A percentile compares a stretch with the other conserved stretches of the same genome.
phyloP scores from a whole-genome alignment of 495 filamentous ascomycete genomes.

The Aspergillus mulundensis region DNA sequence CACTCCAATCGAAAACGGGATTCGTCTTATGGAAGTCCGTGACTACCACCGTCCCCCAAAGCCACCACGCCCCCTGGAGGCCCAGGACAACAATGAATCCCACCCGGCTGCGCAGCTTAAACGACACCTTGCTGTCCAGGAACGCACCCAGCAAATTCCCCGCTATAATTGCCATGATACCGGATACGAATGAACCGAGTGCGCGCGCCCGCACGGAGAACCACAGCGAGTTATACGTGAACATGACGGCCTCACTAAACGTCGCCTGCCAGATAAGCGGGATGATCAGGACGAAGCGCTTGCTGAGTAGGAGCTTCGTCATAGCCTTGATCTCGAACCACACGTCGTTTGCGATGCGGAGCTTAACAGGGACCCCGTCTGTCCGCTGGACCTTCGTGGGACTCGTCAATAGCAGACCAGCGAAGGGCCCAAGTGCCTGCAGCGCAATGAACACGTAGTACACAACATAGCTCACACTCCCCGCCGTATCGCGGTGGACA shows the following conservation, averaged over 20 bases:
- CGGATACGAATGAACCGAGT: slow-evolving; percentile 58
- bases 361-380: slow-evolving; percentile 50
- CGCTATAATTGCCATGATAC: slow-evolving; percentile 52
- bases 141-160: slow-evolving; percentile 56
- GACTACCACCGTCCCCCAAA: slow-evolving; percentile 55
- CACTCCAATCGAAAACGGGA: slow-evolving; percentile 55
- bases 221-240: slow-evolving; percentile 57
- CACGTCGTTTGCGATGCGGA: slow-evolving; percentile 44
- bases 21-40: slow-evolving; percentile 47
- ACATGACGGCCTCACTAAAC: slow-evolving; percentile 59
- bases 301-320: slow-evolving; percentile 45
- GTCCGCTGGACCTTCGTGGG: slow-evolving; percentile 53
- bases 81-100: slow-evolving; percentile 43
- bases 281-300: slow-evolving; percentile 53
- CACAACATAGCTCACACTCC: slow-evolving; percentile 58
- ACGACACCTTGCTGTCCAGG: slow-evolving; percentile 48
- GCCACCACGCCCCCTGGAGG: slow-evolving; percentile 58
- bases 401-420: slow-evolving; percentile 49
- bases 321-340: slow-evolving; percentile 51
- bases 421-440: slow-evolving; percentile 53
- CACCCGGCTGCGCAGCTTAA: slow-evolving; percentile 45
- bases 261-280: slow-evolving; percentile 59
- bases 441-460: slow-evolving; percentile 60
- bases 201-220: slow-evolving; percentile 60
- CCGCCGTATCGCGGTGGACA: slow-evolving; percentile 44